Evolutionary conservation across 176 grass and related monocot genomes (phyloP), one percentile per base, ranked within the genome.

Genomic region (Ampelocalamus luodianensis): DNA sequence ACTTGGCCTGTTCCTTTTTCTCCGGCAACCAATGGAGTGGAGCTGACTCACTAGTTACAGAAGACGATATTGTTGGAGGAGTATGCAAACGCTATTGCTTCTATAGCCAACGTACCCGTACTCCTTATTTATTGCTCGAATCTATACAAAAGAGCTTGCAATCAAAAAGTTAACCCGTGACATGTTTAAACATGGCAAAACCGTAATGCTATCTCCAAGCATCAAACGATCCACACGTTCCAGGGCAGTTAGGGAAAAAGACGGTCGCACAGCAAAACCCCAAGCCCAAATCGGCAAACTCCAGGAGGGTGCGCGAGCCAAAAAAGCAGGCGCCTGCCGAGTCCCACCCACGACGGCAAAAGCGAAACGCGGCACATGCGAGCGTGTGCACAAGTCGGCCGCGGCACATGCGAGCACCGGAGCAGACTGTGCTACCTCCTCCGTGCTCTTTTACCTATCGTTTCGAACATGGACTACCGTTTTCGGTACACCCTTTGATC

Each of bases 221-320:
- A 18, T 54, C 16, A 54, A 50, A 18, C 18, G 6, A 18, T 18
- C 18, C 54, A 56, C 54, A 22, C 0, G 18, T n/a, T 4, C 3
- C 22, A 58, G 55, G 55, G 20, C 22, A 58, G 20, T 0, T 17
- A n/a, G 0, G 20, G 1, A 6, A 53, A 50, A 10, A n/a, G 10
- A 58, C 20, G 20, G 3, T 1, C 5, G 7, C 8, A 23, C 55
- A 10, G 22, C 55, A 3, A 23, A 23, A 23, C 55, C 1, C 8
- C 10, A 4, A 42, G 4, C 22, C 62, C 23, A 29, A 60, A 76
- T 32, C 51, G 62, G 71, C 27, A 48, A 48, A 77, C 11, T 59
- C 59, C 36, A 45, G 68, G 66, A 69, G 79, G 39, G 79, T 34
- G n/a, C 50, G 71, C 67, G 0, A 46, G 14, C 53, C 50, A 69